Evolutionary conservation across 441 rosid species (phyloP), one percentile per base, ranked within the genome.

Genomic region (Jatropha podagrica): DNA sequence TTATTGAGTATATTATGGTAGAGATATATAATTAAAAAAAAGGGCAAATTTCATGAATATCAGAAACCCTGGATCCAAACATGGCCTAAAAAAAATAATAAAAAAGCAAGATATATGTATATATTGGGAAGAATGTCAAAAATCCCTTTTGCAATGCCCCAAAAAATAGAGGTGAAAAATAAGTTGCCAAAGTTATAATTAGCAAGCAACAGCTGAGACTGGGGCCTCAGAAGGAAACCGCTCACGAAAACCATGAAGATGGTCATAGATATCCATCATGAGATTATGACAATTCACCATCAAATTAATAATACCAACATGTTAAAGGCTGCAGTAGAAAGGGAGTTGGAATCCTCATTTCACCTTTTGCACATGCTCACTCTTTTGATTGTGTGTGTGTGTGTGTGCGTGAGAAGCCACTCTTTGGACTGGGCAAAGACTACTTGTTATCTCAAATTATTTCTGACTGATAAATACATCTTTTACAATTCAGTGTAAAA

Each of bases 201-300:
- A 27, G 54, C 14, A 42, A 27, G 56, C 18, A 49, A 73, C 60
- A 73, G 49, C 49, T 32, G 20, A 18, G 20, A 58, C 62, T 54
- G 63, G 51, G 70, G 58, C 32, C 72, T 41, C 38, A 23, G 62
- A 32, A 12, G 32, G 46, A 61, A 49, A 52, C 46, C 26, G 17
- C 56, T 52, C 13, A n/a, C 52, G 10, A 12, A 75, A 78, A 59
- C 63, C 72, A 71, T 14, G 60, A 48, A 69, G 11, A 65, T 51
- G 65, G 72, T 41, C 76, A 64, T 13, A 27, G n/a, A 32, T 15
- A 7, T 76, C 77, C 79, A 76, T 68, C 82, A 76, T 76, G 71
- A 62, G 71, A 80, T 71, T 51, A 20, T n/a, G 78, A 74, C 82
- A 65, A 51, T 52, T 71, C 81, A 72, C 62, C 63, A 17, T 74